A percentile compares a stretch with the other conserved stretches of the same genome.
These are phyloP conservation scores for Hypoxylon fragiforme DNA, from an alignment of 495 filamentous ascomycete species.

Conservation along the genomic window DNA sequence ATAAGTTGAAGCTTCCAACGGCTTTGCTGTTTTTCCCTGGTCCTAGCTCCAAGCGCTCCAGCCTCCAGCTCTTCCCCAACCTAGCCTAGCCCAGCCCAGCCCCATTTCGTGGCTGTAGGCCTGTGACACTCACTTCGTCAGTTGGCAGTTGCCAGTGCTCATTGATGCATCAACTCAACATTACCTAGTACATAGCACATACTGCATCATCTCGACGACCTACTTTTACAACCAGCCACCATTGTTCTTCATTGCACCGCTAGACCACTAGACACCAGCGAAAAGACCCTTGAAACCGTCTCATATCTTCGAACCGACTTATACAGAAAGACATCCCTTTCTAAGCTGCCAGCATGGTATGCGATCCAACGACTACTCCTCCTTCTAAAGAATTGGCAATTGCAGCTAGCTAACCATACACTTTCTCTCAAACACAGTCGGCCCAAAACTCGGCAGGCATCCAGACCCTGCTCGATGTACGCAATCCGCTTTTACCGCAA, in stretches of 20 bases:
- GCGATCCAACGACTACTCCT: no score
- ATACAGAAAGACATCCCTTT: no score
- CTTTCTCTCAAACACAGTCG: conserved; percentile 60
- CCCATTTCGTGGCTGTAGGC: neutral
- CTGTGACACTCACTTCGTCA: no score
- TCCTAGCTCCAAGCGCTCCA: conserved; percentile 1
- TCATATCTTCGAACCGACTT: no score
- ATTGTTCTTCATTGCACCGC: no score
- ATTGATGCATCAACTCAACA: conserved; percentile 10
- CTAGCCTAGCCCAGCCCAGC: neutral
- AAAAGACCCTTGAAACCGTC: no score
- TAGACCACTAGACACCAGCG: no score
- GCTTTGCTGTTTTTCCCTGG: conserved; percentile 14
- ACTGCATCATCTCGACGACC: no score
- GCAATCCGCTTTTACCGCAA: conserved; percentile 34
- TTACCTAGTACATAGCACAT: no score
- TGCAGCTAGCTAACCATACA: conserved; percentile 26
- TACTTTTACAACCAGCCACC: no score
- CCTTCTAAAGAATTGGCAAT: no score
- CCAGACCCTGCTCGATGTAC: conserved; percentile 97
- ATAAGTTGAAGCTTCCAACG: conserved; percentile 4
- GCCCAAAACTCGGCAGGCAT: conserved; percentile 98
- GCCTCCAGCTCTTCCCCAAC: neutral
- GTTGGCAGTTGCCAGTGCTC: conserved; percentile 10
- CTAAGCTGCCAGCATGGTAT: conserved; percentile 49